Percentiles rank a stretch among this genome's conserved stretches.
Conservation (phyloP, 345 rosid genomes). For the Noccaea bulbosa region DNA sequence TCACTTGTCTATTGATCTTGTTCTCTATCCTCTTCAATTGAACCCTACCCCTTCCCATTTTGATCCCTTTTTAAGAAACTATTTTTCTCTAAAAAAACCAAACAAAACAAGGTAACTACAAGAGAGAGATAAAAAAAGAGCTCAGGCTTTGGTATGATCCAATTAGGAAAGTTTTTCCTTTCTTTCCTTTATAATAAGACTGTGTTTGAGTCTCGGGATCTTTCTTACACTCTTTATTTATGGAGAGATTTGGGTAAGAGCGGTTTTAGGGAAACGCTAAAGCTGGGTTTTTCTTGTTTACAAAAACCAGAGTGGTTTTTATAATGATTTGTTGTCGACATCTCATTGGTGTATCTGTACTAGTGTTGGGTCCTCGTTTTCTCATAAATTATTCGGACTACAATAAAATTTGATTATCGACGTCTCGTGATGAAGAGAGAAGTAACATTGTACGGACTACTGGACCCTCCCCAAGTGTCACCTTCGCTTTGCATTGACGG, state of each 20-base stretch:
- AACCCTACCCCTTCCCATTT: conserved; percentile 90
- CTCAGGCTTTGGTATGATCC: conserved; percentile 44
- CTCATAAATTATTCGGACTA: not conserved
- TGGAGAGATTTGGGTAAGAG: conserved; percentile 44
- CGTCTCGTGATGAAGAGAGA: conserved; percentile 46
- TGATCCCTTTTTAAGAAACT: conserved; percentile 7
- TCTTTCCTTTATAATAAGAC: conserved; percentile 32
- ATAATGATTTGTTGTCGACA: conserved; percentile 40
- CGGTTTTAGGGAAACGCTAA: conserved; percentile 46
- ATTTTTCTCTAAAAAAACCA: conserved; percentile 45
- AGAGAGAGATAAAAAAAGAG: conserved; percentile 38
- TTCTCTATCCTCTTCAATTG: conserved; percentile 84
- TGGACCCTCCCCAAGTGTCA: conserved; percentile 50
- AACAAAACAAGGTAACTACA: conserved; percentile 47
- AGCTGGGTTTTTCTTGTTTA: conserved; percentile 24
- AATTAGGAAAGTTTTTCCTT: conserved; percentile 44
- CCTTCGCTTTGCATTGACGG: conserved; percentile 50
- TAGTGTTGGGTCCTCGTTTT: conserved; percentile 29
- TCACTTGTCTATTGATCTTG: conserved; percentile 80
- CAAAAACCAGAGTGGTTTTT: conserved; percentile 38
- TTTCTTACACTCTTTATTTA: conserved; percentile 38
- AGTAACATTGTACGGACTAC: conserved; percentile 43
- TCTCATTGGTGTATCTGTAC: conserved; percentile 41
- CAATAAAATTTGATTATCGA: conserved; percentile 10
- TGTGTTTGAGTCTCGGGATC: conserved; percentile 43